Evolutionary conservation across 2,329 filamentous ascomycete genomes (phyloP), one percentile per base, ranked within the genome.

Genomic region (Beauveria caledonica): DNA sequence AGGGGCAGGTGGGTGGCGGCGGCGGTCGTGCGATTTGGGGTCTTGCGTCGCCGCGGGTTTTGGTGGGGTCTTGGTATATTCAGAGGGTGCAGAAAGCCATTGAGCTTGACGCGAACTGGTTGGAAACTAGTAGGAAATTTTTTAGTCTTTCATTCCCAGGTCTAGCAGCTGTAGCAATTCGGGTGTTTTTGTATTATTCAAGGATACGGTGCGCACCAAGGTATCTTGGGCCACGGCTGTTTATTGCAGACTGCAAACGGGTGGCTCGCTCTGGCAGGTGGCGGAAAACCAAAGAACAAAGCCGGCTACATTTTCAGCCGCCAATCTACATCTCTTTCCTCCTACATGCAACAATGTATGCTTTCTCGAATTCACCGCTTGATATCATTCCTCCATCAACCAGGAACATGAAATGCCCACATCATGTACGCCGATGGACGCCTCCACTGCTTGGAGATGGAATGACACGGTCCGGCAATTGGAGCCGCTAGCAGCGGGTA

Each of bases 401-500:
- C 17, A 23, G 17, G 1, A 23, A 21, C 13, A 21, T 2, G 15
- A 27, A 10, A 29, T 15, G 39, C 5, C 8, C 21, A 15, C 51
- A 13, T 8, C 21, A 39, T 40, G 5, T 23, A 39, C 36, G 17
- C 13, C 36, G 15, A 29, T 27, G 1, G 5, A 42, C 13, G 17
- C 33, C 33, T 42, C 45, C 33, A n/a, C 29, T 9, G 27, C 11
- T 7, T 49, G 15, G 3, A 29, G 29, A 59, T 44, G 48, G n/a
- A 17, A 29, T 29, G n/a, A 13, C 8, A 6, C 25, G 25, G 36
- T 33, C 46, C 25, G 9, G 46, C 39, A 36, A 52, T 58, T 50
- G 48, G 48, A 13, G 56, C 56, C 56, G 25, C 56, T 59, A 59
- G 56, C 46, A 59, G 46, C 56, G 56, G 56, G 56, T 59, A 59